These are phyloP conservation scores for Coemansia sp. DNA, from an alignment of 192 early-diverging fungal species.

Conservation along the genomic window DNA sequence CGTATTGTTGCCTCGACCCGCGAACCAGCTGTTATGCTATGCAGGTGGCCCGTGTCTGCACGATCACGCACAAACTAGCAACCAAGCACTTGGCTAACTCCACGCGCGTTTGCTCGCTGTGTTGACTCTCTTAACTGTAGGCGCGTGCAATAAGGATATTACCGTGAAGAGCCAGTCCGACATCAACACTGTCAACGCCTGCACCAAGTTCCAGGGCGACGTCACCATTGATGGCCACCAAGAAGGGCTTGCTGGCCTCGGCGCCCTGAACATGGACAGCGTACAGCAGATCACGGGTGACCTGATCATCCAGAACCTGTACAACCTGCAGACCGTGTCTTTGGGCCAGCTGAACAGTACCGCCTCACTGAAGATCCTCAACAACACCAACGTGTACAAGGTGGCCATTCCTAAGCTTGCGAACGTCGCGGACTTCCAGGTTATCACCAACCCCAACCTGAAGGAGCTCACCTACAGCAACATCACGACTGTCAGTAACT, in stretches of 20 bases:
- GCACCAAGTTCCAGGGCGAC: conserved; percentile 41
- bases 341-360: conserved; percentile 39
- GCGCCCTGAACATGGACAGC: conserved; percentile 36
- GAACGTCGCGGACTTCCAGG: conserved; percentile 49
- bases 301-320: conserved; percentile 58
- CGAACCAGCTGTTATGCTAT: not conserved
- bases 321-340: conserved; percentile 49
- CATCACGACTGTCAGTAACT: conserved; percentile 47
- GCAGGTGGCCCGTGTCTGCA: not conserved
- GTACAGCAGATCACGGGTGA: conserved; percentile 45
- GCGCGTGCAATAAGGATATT: conserved; percentile 44
- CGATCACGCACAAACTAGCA: not conserved
- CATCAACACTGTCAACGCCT: conserved; percentile 41
- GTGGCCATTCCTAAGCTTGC: conserved; percentile 43
- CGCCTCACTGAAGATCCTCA: conserved; percentile 49
- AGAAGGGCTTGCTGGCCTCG: conserved; percentile 9
- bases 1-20: not conserved
- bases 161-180: conserved; percentile 41
- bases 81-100: not conserved
- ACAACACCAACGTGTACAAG: conserved; percentile 58
- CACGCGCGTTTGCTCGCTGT: not conserved
- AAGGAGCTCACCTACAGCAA: conserved; percentile 47
- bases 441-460: conserved; percentile 55
- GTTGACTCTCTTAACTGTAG: conserved; percentile 9
- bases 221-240: conserved; percentile 36